Evolutionary conservation across 345 rosid genomes (phyloP).

Genomic region (Trapa incisa): DNA sequence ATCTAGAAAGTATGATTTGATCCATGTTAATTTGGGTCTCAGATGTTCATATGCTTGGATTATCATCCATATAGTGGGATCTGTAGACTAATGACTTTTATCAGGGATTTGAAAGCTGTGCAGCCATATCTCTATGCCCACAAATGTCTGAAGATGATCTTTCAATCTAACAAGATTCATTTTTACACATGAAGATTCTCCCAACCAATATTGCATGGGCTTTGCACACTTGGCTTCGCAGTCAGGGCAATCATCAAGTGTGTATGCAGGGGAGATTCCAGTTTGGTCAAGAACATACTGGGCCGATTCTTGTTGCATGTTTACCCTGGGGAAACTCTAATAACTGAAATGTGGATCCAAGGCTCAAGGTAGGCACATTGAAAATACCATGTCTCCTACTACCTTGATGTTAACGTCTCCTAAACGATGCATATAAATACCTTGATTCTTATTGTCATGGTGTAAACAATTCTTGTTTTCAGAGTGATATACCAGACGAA

Average conservation of each 20-base stretch:
- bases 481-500: slow-evolving; percentile 59
- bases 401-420: neutral
- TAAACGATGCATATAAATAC: neutral
- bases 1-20: neutral
- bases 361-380: slow-evolving; percentile 39
- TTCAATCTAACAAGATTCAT: neutral
- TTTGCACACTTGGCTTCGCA: slow-evolving; percentile 76
- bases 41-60: neutral
- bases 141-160: neutral
- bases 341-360: slow-evolving; percentile 85
- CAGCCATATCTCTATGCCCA: neutral
- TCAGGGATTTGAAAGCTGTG: neutral
- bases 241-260: slow-evolving; percentile 69
- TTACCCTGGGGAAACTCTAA: slow-evolving; percentile 72
- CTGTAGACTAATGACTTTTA: neutral
- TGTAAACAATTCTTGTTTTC: slow-evolving; percentile 9
- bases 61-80: neutral
- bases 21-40: neutral
- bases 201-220: slow-evolving; percentile 77
- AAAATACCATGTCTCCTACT: neutral
- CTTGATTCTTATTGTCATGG: neutral
- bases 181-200: slow-evolving; percentile 37
- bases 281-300: slow-evolving; percentile 42
- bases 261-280: slow-evolving; percentile 61
- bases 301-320: slow-evolving; percentile 69